phyloP scores from a whole-genome alignment of 2,329 filamentous ascomycete species.

The Cercospora sesami region DNA sequence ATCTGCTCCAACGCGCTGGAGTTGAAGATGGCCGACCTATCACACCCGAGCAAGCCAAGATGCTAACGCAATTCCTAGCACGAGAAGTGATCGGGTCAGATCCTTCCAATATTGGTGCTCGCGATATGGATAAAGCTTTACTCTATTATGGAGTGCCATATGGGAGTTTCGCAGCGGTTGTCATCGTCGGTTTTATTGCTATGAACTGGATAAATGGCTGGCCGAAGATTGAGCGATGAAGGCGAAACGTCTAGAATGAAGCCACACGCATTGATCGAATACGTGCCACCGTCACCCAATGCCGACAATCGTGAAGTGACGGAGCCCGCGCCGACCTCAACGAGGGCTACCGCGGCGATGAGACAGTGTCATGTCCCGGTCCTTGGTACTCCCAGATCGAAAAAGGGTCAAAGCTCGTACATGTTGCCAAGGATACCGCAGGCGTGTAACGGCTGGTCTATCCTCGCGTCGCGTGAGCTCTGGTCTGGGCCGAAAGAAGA shows the following conservation, averaged over 20 bases:
- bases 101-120: slow-evolving; percentile 7
- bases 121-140: slow-evolving; percentile 23
- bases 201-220: slow-evolving; percentile 43
- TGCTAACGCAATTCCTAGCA: slow-evolving; percentile 34
- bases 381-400: neutral
- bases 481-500: neutral
- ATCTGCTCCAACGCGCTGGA: slow-evolving; percentile 35
- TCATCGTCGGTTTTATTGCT: slow-evolving; percentile 35
- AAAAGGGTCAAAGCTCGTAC: neutral
- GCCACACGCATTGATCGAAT: neutral
- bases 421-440: neutral
- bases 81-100: slow-evolving; percentile 33
- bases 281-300: neutral
- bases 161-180: slow-evolving; percentile 35
- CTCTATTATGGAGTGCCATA: slow-evolving; percentile 35
- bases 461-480: neutral
- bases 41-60: slow-evolving; percentile 38
- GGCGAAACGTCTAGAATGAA: neutral
- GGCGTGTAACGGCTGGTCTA: neutral
- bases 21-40: slow-evolving; percentile 38
- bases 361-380: neutral
- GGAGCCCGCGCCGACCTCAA: neutral
- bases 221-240: slow-evolving; percentile 50
- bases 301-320: neutral
- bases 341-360: neutral